Percentiles rank a stretch among this genome's conserved stretches.
phyloP scores from a whole-genome alignment of 1,284 basidiomycete genomes.

The Ganoderma resinaceum region DNA sequence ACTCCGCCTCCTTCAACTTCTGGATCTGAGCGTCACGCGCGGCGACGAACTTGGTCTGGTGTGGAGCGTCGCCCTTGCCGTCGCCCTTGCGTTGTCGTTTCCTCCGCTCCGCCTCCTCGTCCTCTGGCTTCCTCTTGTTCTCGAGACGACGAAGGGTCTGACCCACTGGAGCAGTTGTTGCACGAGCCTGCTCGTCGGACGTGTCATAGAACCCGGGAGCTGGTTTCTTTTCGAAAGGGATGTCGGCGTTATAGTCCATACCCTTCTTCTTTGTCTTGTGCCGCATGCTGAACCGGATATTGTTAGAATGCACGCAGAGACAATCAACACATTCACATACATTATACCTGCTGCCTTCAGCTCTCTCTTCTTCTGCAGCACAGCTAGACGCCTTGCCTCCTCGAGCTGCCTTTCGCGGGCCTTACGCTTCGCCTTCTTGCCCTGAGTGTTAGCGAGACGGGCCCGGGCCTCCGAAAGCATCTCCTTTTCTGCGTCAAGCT shows the following conservation, averaged over 20 bases:
- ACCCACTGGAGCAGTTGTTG: constrained; percentile 89
- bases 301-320: constrained; percentile 28
- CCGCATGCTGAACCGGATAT: constrained; percentile 61
- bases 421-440: constrained; percentile 99
- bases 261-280: constrained; percentile 95
- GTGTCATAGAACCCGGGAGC: constrained; percentile 98
- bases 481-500: constrained; percentile 83
- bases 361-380: constrained; percentile 98
- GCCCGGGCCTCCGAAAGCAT: constrained; percentile 99
- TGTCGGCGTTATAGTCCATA: constrained; percentile 99
- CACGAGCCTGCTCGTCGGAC: constrained; percentile 91
- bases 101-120: constrained; percentile 85
- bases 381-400: constrained; percentile 93
- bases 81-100: constrained; percentile 72
- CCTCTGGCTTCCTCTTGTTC: constrained; percentile 93
- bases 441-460: constrained; percentile 98
- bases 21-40: constrained; percentile 97
- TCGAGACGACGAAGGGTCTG: constrained; percentile 89
- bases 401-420: constrained; percentile 96
- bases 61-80: constrained; percentile 67
- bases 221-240: constrained; percentile 98
- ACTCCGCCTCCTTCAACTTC: constrained; percentile 96
- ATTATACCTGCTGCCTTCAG: constrained; percentile 98
- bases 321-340: constrained; percentile 52
- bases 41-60: constrained; percentile 92